A percentile compares a stretch with the other conserved stretches of the same genome.
These are phyloP conservation scores for Chytriomyces sp. DNA, from an alignment of 192 early-diverging fungal genomes.

Conservation along the genomic window DNA sequence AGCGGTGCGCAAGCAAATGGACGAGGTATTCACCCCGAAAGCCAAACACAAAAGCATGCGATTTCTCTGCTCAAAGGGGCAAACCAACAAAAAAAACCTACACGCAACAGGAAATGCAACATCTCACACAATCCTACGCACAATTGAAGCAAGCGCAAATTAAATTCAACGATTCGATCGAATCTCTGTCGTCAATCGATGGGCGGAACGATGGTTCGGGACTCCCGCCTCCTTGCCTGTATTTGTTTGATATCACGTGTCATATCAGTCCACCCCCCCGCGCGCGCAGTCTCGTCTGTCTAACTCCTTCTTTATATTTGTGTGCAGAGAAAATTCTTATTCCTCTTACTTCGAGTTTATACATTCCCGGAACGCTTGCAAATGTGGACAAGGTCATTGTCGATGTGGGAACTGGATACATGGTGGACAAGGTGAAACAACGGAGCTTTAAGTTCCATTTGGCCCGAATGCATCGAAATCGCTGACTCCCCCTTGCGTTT, in stretches of 20 bases:
- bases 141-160: slow-evolving; percentile 87
- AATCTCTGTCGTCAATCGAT: slow-evolving; percentile 67
- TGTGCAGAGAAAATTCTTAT: slow-evolving; percentile 71
- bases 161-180: slow-evolving; percentile 83
- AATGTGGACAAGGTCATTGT: slow-evolving; percentile 87
- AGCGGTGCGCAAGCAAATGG: slow-evolving; percentile 81
- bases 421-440: slow-evolving; percentile 81
- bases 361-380: slow-evolving; percentile 87
- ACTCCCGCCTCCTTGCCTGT: too few species aligned
- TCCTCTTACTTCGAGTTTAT: slow-evolving; percentile 79
- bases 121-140: slow-evolving; percentile 81
- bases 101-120: slow-evolving; percentile 74
- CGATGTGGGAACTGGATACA: slow-evolving; percentile 96
- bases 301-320: background rate
- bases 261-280: background rate
- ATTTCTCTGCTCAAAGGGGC: background rate
- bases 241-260: background rate
- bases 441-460: too few species aligned
- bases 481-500: background rate
- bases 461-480: background rate
- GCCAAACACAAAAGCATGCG: background rate
- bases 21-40: slow-evolving; percentile 63
- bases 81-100: background rate
- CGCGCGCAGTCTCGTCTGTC: background rate
- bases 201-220: slow-evolving; percentile 55